Evolutionary conservation across 2,329 filamentous ascomycete genomes (phyloP), one percentile per base, ranked within the genome.

Genomic region (Fusarium humuli): DNA sequence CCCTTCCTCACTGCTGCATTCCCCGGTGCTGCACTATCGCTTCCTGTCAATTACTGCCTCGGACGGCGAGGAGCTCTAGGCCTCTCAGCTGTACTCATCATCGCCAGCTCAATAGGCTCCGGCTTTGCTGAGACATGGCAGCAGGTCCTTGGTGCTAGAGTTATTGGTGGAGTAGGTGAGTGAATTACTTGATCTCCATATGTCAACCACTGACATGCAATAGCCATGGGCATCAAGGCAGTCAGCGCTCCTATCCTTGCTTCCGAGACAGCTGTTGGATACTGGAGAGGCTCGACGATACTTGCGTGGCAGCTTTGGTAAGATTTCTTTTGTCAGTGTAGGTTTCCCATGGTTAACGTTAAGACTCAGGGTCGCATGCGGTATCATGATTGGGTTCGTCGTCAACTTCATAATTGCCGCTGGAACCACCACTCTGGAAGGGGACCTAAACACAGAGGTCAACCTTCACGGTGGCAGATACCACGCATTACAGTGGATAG

Each of bases 221-320:
- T 47, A 73, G 83, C 81, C 2, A 85, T 85, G 83, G 83, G 83
- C 0, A 78, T 85, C 27, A 85, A 85, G 64, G 83, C 83, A 1
- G 82, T 84, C 37, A 85, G 82, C 40, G 82, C 83, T 0, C 81
- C 83, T 1, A 83, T 85, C 18, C 76, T 85, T 4, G 83, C 83
- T 4, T 82, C 81, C 10, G 83, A 85, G 70, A 84, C 82, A 0
- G 81, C 83, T 0, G 78, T 84, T 16, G 81, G 82, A 0, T 84
- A 81, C 65, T 85, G 83, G 83, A 77, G 83, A 71, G 83, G 83
- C 3, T 83, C 82, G 14, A 81, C 81, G 3, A 82, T 84, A 18
- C 76, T 85, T 0, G 82, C 81, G 7, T 85, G 83, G 83, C 83
- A 85, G 42, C 73, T 85, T 3, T 83, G 81, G 81, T 22, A 77